phyloP scores from a whole-genome alignment of 2,329 filamentous ascomycete species.

The Cryphonectria radicalis region DNA sequence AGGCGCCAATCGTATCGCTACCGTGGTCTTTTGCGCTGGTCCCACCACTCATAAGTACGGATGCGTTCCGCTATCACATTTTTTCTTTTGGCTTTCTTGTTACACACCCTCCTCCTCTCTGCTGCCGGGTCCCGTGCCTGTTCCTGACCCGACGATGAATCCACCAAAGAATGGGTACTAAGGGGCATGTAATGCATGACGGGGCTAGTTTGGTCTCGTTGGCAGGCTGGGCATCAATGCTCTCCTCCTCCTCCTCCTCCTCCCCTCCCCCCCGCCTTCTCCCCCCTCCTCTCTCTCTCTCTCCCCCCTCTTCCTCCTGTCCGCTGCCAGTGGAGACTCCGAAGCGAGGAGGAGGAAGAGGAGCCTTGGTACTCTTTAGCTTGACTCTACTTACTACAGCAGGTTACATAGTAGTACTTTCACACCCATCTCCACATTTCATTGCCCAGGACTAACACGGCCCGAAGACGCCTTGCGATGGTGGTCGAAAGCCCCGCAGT shows the following conservation, averaged over 20 bases:
- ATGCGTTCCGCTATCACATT: background rate
- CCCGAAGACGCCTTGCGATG: conserved; percentile 9
- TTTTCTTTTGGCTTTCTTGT: too few species aligned
- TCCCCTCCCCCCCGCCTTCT: background rate
- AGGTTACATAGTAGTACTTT: too few species aligned
- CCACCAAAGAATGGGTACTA: background rate
- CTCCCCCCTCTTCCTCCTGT: background rate
- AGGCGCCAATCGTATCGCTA: background rate
- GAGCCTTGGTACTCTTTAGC: conserved; percentile 14
- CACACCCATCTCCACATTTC: background rate
- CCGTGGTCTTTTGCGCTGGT: background rate
- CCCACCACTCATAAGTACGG: background rate
- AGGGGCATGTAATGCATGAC: background rate
- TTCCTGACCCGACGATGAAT: background rate
- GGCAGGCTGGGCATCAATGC: background rate
- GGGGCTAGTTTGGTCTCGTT: background rate
- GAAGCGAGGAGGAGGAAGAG: background rate
- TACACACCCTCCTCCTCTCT: background rate
- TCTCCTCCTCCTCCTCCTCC: background rate
- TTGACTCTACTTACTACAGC: background rate
- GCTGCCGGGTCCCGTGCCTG: background rate
- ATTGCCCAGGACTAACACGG: conserved; percentile 1
- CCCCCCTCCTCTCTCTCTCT: background rate
- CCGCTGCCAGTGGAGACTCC: background rate
- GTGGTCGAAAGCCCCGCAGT: background rate